Conservation (phyloP, 2,329 filamentous ascomycete genomes). For the Cryphonectria radicalis region DNA sequence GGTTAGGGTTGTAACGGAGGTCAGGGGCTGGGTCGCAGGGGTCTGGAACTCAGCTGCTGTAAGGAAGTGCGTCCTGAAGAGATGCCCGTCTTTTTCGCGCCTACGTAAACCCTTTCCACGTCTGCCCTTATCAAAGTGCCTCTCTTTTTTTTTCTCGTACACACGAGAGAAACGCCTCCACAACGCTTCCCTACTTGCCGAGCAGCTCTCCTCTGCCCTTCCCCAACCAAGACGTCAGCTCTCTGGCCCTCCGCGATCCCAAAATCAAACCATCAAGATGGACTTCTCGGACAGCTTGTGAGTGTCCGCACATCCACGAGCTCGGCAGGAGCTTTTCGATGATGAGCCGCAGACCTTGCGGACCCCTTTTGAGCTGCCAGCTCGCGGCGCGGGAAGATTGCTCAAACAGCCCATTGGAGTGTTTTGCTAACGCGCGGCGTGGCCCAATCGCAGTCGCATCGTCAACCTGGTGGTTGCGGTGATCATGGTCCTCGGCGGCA, state of each 20-base stretch:
- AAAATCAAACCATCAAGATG: conserved; percentile 57
- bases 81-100: conserved; percentile 12
- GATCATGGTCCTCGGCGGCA: conserved; percentile 85
- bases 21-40: conserved; percentile 4
- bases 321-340: conserved; percentile 20
- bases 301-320: conserved; percentile 43
- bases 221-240: not conserved
- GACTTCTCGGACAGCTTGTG: conserved; percentile 93
- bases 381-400: not conserved
- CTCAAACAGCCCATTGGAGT: not conserved
- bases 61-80: conserved; percentile 12
- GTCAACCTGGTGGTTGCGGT: conserved; percentile 89
- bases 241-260: not conserved
- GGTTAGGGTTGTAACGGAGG: not conserved
- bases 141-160: not conserved
- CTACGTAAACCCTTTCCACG: conserved; percentile 13
- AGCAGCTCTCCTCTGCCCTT: not conserved
- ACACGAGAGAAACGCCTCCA: not conserved
- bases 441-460: conserved; percentile 69
- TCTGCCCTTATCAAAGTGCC: conserved; percentile 4
- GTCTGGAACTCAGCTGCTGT: not conserved
- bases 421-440: conserved; percentile 40
- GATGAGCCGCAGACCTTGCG: conserved; percentile 2
- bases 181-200: not conserved
- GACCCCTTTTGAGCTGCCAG: not conserved